Percentiles rank a stretch among this genome's conserved stretches.
Evolutionary conservation across 208 protist species (phyloP).

Genomic region (Leptomonas seymouri): DNA sequence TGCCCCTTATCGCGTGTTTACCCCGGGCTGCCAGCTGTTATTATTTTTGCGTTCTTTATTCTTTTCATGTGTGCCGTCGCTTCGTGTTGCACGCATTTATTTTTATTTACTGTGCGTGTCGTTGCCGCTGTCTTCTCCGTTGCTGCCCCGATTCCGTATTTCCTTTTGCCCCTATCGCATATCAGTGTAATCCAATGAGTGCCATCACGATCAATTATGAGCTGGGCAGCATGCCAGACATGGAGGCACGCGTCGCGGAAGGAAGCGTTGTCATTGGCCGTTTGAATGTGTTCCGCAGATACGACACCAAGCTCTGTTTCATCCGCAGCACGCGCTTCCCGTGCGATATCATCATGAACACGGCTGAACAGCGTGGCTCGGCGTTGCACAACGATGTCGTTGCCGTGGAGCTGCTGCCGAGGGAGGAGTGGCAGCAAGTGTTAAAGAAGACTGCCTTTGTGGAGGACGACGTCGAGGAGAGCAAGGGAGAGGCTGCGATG

Average conservation of each 20-base stretch:
- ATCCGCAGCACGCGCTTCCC: constrained; percentile 47
- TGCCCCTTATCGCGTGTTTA: too few species aligned
- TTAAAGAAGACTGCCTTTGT: background rate
- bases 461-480: constrained; percentile 12
- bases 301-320: constrained; percentile 52
- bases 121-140: too few species aligned
- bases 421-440: constrained; percentile 16
- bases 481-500: background rate
- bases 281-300: constrained; percentile 45
- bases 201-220: constrained; percentile 32
- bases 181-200: background rate
- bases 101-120: too few species aligned
- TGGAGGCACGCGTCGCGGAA: constrained; percentile 48
- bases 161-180: background rate
- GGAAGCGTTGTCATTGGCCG: constrained; percentile 69
- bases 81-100: background rate
- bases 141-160: background rate
- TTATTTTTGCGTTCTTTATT: background rate
- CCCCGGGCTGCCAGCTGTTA: background rate
- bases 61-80: too few species aligned
- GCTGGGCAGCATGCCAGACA: constrained; percentile 35
- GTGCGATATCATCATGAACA: constrained; percentile 57
- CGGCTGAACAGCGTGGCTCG: constrained; percentile 26
- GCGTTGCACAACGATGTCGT: constrained; percentile 71
- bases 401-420: constrained; percentile 54